Percentiles rank a stretch among this genome's conserved stretches.
phyloP scores from a whole-genome alignment of 495 filamentous ascomycete species.

The Trichoderma virens region DNA sequence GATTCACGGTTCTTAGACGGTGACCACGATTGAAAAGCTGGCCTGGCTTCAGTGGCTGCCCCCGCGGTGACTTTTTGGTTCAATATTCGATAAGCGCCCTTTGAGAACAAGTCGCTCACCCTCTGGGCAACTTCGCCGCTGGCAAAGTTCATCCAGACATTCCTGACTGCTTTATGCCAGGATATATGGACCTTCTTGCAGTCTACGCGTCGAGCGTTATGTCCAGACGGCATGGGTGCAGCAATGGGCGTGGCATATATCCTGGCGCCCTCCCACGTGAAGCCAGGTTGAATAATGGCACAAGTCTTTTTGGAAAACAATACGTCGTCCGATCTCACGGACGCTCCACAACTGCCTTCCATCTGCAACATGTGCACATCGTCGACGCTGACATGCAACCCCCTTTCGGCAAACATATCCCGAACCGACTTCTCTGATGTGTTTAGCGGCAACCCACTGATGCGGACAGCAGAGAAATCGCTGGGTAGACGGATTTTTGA shows the following conservation, averaged over 20 bases:
- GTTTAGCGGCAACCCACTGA: not conserved
- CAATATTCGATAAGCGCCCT: not conserved
- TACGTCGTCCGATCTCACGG: not conserved
- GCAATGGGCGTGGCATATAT: constrained; percentile 9
- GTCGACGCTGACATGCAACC: not conserved
- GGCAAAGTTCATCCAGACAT: constrained; percentile 15
- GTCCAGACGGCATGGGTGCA: constrained; percentile 10
- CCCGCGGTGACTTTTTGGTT: not conserved
- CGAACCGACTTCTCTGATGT: not conserved
- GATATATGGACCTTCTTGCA: constrained; percentile 19
- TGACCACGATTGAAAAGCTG: not conserved
- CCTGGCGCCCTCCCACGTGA: not conserved
- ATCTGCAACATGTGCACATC: not conserved
- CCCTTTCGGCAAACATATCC: not conserved
- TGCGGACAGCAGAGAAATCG: not conserved
- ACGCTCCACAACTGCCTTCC: not conserved
- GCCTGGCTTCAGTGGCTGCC: not conserved
- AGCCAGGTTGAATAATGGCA: not conserved
- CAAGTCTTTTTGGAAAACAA: not conserved
- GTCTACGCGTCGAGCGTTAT: constrained; percentile 13
- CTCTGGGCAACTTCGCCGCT: not conserved
- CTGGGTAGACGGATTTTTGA: not conserved
- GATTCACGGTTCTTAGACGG: not conserved
- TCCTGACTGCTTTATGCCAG: constrained; percentile 18
- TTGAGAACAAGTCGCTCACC: not conserved